Evolutionary conservation across 1,139 yeast genomes (phyloP).

Genomic region (Candida sanyaensis): DNA sequence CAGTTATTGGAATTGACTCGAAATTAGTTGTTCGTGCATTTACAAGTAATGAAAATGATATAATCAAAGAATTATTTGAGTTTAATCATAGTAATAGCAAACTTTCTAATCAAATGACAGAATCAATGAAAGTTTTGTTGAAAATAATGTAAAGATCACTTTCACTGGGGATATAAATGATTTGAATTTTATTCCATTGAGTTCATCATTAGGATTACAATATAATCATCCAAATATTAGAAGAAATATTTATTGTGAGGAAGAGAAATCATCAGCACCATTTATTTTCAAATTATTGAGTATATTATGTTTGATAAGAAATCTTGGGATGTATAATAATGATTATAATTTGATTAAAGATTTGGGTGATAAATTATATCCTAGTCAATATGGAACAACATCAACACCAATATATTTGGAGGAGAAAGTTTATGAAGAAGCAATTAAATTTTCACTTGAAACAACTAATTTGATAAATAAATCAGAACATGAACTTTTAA

Average conservation of each 20-base stretch:
- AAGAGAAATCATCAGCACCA: neutral
- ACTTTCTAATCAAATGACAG: slow-evolving; percentile 30
- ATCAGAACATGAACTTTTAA: slow-evolving; percentile 11
- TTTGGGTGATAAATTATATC: slow-evolving; percentile 25
- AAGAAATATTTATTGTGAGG: slow-evolving; percentile 29
- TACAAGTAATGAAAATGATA: slow-evolving; percentile 46
- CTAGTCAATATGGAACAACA: neutral
- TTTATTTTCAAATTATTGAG: slow-evolving; percentile 31
- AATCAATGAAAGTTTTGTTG: slow-evolving; percentile 35
- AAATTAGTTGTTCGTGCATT: slow-evolving; percentile 50
- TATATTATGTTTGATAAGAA: slow-evolving; percentile 35
- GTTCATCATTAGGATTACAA: slow-evolving; percentile 46
- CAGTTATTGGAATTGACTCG: slow-evolving; percentile 43
- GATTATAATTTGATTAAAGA: slow-evolving; percentile 37
- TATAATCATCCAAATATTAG: slow-evolving; percentile 56
- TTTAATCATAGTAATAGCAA: slow-evolving; percentile 39
- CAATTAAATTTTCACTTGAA: slow-evolving; percentile 37
- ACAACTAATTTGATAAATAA: slow-evolving; percentile 32
- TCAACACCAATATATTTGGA: slow-evolving; percentile 24
- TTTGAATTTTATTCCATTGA: slow-evolving; percentile 42
- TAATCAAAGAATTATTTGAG: slow-evolving; percentile 50
- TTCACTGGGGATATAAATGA: slow-evolving; percentile 50
- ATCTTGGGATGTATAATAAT: slow-evolving; percentile 30
- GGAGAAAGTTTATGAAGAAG: slow-evolving; percentile 27
- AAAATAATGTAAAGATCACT: slow-evolving; percentile 49